Conservation (phyloP, 2,329 filamentous ascomycete species). For the Atkinsonella hypoxylon region DNA sequence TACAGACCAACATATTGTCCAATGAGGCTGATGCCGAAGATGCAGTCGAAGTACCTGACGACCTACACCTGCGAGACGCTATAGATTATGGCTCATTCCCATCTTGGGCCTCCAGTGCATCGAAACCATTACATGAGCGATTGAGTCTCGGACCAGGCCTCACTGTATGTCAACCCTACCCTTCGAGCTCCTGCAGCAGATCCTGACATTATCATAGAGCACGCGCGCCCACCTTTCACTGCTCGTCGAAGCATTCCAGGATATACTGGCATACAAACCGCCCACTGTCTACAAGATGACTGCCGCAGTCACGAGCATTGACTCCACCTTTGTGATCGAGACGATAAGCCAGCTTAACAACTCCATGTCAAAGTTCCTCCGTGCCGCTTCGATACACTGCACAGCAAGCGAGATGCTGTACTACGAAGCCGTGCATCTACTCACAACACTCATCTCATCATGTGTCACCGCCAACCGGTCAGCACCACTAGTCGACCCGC, state of each 20-base stretch:
- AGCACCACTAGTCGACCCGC: slow-evolving; percentile 11
- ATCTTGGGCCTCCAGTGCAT: slow-evolving; percentile 28
- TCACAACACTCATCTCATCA: slow-evolving; percentile 24
- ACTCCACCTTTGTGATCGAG: slow-evolving; percentile 33
- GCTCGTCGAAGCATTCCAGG: slow-evolving; percentile 39
- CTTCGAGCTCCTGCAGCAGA: background rate
- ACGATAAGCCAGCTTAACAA: slow-evolving; percentile 29
- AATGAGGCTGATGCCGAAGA: background rate
- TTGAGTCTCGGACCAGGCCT: slow-evolving; percentile 38
- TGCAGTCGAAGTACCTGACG: slow-evolving; percentile 29
- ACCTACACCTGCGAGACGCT: slow-evolving; percentile 26
- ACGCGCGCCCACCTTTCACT: slow-evolving; percentile 36
- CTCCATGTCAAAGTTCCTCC: slow-evolving; percentile 28
- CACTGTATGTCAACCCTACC: slow-evolving; percentile 28
- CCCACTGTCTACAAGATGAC: slow-evolving; percentile 39
- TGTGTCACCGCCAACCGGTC: slow-evolving; percentile 14
- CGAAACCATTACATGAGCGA: slow-evolving; percentile 28
- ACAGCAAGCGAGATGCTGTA: slow-evolving; percentile 31
- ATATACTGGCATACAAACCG: slow-evolving; percentile 34
- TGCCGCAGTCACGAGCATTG: slow-evolving; percentile 23
- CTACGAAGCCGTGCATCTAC: slow-evolving; percentile 30
- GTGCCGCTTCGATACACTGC: slow-evolving; percentile 18
- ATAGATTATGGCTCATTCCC: slow-evolving; percentile 43
- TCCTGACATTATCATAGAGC: slow-evolving; percentile 24
- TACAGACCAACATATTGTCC: background rate